These are phyloP conservation scores for Taxillus chinensis DNA, from an alignment of 164 flowering plant species.

Conservation along the genomic window DNA sequence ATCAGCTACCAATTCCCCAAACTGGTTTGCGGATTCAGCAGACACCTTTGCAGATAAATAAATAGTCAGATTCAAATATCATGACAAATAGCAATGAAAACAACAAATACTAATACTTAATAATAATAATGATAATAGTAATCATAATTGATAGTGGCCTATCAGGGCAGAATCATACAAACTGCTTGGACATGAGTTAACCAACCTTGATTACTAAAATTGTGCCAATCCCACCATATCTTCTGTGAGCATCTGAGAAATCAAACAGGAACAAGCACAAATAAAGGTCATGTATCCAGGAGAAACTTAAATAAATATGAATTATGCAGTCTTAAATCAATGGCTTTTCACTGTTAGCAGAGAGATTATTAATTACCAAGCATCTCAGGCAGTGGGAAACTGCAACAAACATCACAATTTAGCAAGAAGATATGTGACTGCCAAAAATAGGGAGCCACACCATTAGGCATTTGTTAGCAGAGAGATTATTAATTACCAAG, in stretches of 20 bases:
- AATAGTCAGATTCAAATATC: neutral
- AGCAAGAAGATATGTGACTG: constrained; percentile 91
- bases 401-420: constrained; percentile 95
- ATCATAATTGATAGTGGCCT: too few species aligned
- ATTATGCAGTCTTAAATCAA: neutral
- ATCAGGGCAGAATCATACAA: neutral
- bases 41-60: constrained; percentile 52
- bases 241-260: constrained; percentile 69
- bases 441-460: constrained; percentile 8
- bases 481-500: constrained; percentile 44
- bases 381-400: constrained; percentile 89
- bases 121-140: neutral
- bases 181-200: constrained; percentile 7
- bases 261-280: constrained; percentile 6
- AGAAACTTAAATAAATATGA: neutral
- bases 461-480: neutral
- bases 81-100: neutral
- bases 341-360: neutral
- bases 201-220: constrained; percentile 86
- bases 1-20: constrained; percentile 95
- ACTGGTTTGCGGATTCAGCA: constrained; percentile 86
- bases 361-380: constrained; percentile 44
- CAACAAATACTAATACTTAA: neutral
- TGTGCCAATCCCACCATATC: constrained; percentile 91
- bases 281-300: neutral